Conservation (phyloP, 805 yeast genomes). For the Kodamaea laetipori region DNA sequence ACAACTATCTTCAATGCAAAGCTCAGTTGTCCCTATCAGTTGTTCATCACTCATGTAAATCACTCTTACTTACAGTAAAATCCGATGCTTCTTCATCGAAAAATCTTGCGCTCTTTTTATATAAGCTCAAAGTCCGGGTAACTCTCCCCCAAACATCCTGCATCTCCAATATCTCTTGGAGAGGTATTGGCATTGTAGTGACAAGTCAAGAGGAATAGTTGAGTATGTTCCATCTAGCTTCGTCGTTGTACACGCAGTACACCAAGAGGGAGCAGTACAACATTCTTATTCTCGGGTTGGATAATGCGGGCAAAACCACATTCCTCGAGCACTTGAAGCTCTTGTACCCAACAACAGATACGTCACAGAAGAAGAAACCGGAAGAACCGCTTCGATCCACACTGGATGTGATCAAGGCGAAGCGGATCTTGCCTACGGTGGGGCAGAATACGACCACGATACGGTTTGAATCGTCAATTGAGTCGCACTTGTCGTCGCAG, state of each 20-base stretch:
- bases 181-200: too few species aligned
- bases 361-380: constrained; percentile 18
- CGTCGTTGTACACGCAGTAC: constrained; percentile 47
- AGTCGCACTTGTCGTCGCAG: constrained; percentile 30
- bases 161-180: too few species aligned
- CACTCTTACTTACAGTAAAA: constrained; percentile 5
- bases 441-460: constrained; percentile 77
- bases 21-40: constrained; percentile 25
- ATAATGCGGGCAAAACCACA: constrained; percentile 91
- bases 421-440: constrained; percentile 84
- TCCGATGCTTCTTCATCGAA: neutral
- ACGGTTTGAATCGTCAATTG: constrained; percentile 42
- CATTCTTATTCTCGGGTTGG: constrained; percentile 79
- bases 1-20: constrained; percentile 21
- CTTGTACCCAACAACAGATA: constrained; percentile 33
- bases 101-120: constrained; percentile 3
- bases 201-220: neutral
- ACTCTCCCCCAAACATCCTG: neutral
- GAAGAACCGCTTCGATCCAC: constrained; percentile 19
- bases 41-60: constrained; percentile 16
- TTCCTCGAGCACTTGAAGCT: constrained; percentile 44
- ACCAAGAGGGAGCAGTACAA: constrained; percentile 49
- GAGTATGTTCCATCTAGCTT: constrained; percentile 46
- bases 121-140: constrained; percentile 12
- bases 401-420: constrained; percentile 37